A percentile compares a stretch with the other conserved stretches of the same genome.
Evolutionary conservation across 2,329 filamentous ascomycete genomes (phyloP).

Genomic region (Colletotrichum acutatum): DNA sequence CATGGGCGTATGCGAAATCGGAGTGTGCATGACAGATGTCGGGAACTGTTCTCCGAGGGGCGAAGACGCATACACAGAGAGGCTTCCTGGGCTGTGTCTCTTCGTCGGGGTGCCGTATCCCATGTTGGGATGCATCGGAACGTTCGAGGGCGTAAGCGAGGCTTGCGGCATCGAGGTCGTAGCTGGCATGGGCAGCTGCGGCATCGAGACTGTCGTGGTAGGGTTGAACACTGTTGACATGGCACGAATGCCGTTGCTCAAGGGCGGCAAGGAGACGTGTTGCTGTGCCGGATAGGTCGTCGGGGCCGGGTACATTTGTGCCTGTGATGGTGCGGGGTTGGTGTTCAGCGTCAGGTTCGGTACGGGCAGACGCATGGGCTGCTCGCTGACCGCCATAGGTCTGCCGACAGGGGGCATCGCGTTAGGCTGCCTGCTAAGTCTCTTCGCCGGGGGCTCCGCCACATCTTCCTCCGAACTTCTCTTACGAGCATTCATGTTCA

Average conservation of each 20-base stretch:
- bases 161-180: slow-evolving; percentile 24
- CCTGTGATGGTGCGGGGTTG: slow-evolving; percentile 41
- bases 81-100: slow-evolving; percentile 61
- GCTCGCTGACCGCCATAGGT: slow-evolving; percentile 37
- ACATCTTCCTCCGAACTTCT: slow-evolving; percentile 61
- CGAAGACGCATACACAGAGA: slow-evolving; percentile 72
- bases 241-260: slow-evolving; percentile 71
- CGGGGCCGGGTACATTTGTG: slow-evolving; percentile 47
- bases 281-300: slow-evolving; percentile 56
- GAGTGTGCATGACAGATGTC: slow-evolving; percentile 65
- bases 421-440: slow-evolving; percentile 48
- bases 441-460: slow-evolving; percentile 66
- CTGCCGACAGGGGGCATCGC: slow-evolving; percentile 28
- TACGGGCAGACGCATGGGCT: slow-evolving; percentile 68
- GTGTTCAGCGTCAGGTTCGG: slow-evolving; percentile 78
- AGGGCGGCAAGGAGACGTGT: slow-evolving; percentile 69
- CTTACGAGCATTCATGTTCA: slow-evolving; percentile 59
- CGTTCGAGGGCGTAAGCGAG: slow-evolving; percentile 34
- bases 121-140: slow-evolving; percentile 43
- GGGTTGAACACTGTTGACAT: slow-evolving; percentile 81
- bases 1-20: slow-evolving; percentile 68
- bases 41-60: slow-evolving; percentile 72
- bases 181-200: slow-evolving; percentile 35
- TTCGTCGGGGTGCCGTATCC: slow-evolving; percentile 64
- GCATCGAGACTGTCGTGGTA: slow-evolving; percentile 37